Evolutionary conservation across 768 basidiomycete genomes (phyloP).

Genomic region (Trichaptum fuscoviolaceum): DNA sequence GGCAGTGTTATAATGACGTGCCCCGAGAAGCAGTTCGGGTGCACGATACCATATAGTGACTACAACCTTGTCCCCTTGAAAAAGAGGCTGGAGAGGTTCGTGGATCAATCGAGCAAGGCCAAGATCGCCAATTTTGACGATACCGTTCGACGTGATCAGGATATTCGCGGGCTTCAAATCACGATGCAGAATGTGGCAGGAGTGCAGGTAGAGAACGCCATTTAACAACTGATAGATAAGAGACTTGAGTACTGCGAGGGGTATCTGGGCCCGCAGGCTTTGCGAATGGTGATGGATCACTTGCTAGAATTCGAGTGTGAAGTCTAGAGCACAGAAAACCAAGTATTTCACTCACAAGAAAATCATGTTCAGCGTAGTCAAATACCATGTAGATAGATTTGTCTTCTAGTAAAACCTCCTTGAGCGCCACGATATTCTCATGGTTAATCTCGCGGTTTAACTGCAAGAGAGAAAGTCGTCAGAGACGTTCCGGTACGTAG

Average conservation of each 20-base stretch:
- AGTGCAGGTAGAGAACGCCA: constrained; percentile 92
- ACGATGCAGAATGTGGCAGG: constrained; percentile 91
- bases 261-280: constrained; percentile 72
- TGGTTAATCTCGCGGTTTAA: constrained; percentile 87
- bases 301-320: constrained; percentile 56
- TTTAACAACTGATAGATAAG: constrained; percentile 92
- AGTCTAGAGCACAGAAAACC: background rate
- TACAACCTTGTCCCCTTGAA: constrained; percentile 95
- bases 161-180: constrained; percentile 99
- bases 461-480: constrained; percentile 33
- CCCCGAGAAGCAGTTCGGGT: constrained; percentile 92
- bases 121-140: constrained; percentile 98
- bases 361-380: constrained; percentile 98
- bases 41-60: constrained; percentile 99
- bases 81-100: constrained; percentile 86
- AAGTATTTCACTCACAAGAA: constrained; percentile 60
- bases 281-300: constrained; percentile 98
- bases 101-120: constrained; percentile 90
- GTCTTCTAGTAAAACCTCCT: constrained; percentile 95
- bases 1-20: constrained; percentile 96
- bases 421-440: constrained; percentile 85
- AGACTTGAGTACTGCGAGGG: constrained; percentile 80
- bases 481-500: background rate
- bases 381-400: constrained; percentile 99
- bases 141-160: constrained; percentile 81